Conservation (phyloP, 352 stramenopile species). For the Pythium plurisporium region DNA sequence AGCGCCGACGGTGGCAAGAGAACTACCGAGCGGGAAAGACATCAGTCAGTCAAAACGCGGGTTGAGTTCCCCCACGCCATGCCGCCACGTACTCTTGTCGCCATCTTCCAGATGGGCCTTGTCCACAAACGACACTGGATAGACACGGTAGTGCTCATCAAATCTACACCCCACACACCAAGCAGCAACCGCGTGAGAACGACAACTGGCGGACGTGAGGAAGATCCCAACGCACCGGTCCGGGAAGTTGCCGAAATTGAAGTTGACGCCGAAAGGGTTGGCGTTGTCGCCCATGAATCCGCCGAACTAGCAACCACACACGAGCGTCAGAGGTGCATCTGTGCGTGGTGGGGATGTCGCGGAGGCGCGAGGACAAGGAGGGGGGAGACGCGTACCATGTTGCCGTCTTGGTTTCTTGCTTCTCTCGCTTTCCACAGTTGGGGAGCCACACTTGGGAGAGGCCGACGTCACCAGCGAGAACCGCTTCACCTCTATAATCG, state of each 20-base stretch:
- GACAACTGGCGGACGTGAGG: too few relatives aligned
- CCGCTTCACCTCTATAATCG: not conserved
- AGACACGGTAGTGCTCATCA: slow-evolving; percentile 85
- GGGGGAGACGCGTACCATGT: slow-evolving; percentile 14
- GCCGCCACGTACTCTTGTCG: slow-evolving; percentile 75
- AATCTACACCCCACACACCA: too few relatives aligned
- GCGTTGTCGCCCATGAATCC: slow-evolving; percentile 59
- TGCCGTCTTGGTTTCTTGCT: slow-evolving; percentile 1
- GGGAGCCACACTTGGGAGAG: slow-evolving; percentile 2
- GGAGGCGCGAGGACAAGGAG: not conserved
- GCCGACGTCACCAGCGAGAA: not conserved
- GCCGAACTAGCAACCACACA: slow-evolving; percentile 46
- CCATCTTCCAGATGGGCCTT: slow-evolving; percentile 86
- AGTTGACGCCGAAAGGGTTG: slow-evolving; percentile 82
- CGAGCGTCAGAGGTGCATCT: not conserved
- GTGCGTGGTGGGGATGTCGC: not conserved
- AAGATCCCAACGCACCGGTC: slow-evolving; percentile 33
- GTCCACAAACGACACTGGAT: slow-evolving; percentile 85
- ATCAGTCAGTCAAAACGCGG: not conserved
- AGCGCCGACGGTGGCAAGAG: slow-evolving; percentile 97
- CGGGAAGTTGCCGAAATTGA: slow-evolving; percentile 72
- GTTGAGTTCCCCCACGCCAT: not conserved
- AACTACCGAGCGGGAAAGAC: slow-evolving; percentile 44
- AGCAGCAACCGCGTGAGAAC: too few relatives aligned
- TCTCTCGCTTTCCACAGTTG: slow-evolving; percentile 15